Evolutionary conservation across 306 rosid genomes (phyloP), one percentile per base, ranked within the genome.

Genomic region (Glycine latifolia): DNA sequence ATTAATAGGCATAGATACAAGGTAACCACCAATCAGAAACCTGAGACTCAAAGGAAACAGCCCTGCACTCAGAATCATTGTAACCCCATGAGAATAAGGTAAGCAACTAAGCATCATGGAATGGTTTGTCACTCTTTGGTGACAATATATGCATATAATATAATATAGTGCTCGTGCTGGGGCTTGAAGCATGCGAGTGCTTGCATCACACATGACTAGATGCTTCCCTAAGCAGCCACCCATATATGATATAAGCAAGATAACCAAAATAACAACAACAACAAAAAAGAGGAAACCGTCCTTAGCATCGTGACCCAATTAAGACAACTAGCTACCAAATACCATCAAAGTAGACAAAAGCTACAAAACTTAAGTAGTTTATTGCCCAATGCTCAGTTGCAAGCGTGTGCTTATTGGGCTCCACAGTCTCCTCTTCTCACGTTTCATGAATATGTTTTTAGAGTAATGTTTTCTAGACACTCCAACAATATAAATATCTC

Each of bases 151-250:
- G 13, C 17, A 61, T 50, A 9, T 3, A 26, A 76, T 55, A 52
- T 67, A 70, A 82, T 78, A 59, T 78, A 86, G 84, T 82, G 86
- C 74, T 68, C 17, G 77, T 59, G 86, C 61, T 81, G 81, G 75
- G 59, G 79, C 65, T 68, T 46, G 17, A 65, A 72, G 76, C 87
- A 75, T 81, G 89, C 81, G 79, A 83, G 80, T 89, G 92, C 87
- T 91, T 83, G 81, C 97, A 83, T 93, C 97, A 93, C 55, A 50
- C 68, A 87, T 90, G 93, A 90, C 90, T 77, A 62, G 78, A 89
- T 87, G 92, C 94, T 89, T 49, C 76, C 90, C 80, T 90, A 86
- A 90, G 97, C 91, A 86, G 89, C 17, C 94, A 90, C 91, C 87
- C 61, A 87, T 15, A 85, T 49, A 35, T 35, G 39, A 87, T 15